Base-by-base conservation (phyloP, 2,329 filamentous ascomycete genomes). In the Fusarium sacchari region DNA sequence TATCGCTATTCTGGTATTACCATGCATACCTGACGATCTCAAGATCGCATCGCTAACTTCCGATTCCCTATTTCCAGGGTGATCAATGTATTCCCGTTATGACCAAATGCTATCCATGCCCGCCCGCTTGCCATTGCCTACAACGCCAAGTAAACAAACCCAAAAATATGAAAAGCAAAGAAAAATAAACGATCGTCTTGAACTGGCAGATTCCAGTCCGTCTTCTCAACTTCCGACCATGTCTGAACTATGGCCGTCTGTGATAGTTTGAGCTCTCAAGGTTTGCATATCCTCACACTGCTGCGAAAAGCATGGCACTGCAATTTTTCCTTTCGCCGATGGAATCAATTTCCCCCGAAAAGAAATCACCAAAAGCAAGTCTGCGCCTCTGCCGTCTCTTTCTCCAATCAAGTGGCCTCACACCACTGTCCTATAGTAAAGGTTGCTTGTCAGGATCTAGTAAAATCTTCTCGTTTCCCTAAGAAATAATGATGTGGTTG, bases 401-500 rank as follows among this genome's bases (percentile, higher is more conserved):
- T 32, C 46, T 64, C 73, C 74, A 76, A 52, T 74, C 42, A 32
- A 76, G 68, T n/a, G 80, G 74, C 36, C 78, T 75, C 32, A 80
- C 71, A n/a, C 57, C 74, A 37, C 66, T 69, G 50, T 79, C 61
- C 79, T 72, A 82, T 50, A 80, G 61, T 59, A 52, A 64, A 43
- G 69, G 37, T 26, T 63, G 65, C 37, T 68, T 43, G 26, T 59
- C 40, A n/a, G 75, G 75, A 53, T 81, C 78, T 37, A 79, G 60
- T 40, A 82, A 62, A 63, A 67, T 73, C 32, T 69, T 77, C 58
- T 70, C 61, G 28, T 79, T 77, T 32, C 77, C 72, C 85, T 89
- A 90, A 53, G 88, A 89, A 77, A 91, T 87, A 72, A 94, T 90
- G 67, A 95, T 94, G 81, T 95, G 93, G 78, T 93, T 94, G 79